Base-by-base conservation (phyloP, 2,329 filamentous ascomycete species). In the Hypoxylon sp. region DNA sequence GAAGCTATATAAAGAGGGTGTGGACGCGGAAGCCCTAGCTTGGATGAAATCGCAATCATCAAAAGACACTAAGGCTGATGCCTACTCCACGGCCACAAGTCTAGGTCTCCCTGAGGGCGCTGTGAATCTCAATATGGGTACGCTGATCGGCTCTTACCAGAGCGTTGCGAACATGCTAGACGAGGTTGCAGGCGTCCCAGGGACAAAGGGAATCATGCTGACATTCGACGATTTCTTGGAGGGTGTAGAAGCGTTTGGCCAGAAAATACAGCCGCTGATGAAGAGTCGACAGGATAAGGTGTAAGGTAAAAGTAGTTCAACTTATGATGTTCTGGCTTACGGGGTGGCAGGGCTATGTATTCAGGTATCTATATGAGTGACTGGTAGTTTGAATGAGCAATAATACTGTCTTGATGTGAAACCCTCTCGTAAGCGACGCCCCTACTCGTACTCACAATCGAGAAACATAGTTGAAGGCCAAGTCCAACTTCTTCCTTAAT, bases 141-240 rank as follows among this genome's bases (percentile, higher is more conserved):
- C 75, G 3, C 56, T 78, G 4, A 60, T 77, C 6, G 76, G 75
- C n/a, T 72, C 68, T 1, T 77, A 74, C 56, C 72, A 67, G 55
- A 75, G 69, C 41, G 69, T 79, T 17, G 76, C 77, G 5, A 43
- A 50, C 6, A 74, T 78, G 73, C 68, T 79, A 17, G 78, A 79
- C 60, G 74, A 79, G 62, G 72, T 73, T 41, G 76, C 78, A 1
- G 67, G 67, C 14, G 71, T 77, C 10, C 69, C 72, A 13, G 76
- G 76, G 2, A 78, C 74, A n/a, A 76, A 78, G 68, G 76, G 76
- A 7, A 76, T 79, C 30, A 79, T 77, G 77, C 68, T 79, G 50
- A 73, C 71, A 2, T 78, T 79, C 61, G 77, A 78, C 63, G 77
- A 79, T 48, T 79, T 76, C 62, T 57, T 78, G 46, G 34, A 67